A percentile compares a stretch with the other conserved stretches of the same genome.
These are phyloP conservation scores for Coemansia biformis DNA, from an alignment of 192 early-diverging fungal genomes.

Conservation along the genomic window DNA sequence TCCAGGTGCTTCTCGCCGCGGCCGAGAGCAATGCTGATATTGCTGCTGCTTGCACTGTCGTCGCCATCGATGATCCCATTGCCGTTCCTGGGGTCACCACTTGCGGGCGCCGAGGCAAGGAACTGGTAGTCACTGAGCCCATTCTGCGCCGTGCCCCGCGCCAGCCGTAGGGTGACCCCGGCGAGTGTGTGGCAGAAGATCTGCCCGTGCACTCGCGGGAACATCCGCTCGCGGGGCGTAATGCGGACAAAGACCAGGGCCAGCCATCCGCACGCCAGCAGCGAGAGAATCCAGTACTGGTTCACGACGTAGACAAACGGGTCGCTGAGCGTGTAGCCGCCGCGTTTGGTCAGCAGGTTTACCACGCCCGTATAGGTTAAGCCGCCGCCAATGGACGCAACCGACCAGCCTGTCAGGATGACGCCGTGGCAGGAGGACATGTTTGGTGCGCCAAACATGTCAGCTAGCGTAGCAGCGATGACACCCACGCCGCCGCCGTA, in stretches of 20 bases:
- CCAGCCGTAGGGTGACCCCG: slow-evolving; percentile 51
- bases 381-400: slow-evolving; percentile 67
- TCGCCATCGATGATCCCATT: slow-evolving; percentile 3
- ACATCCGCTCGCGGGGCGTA: slow-evolving; percentile 59
- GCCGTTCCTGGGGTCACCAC: not conserved
- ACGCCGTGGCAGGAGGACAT: slow-evolving; percentile 69
- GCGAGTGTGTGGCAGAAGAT: slow-evolving; percentile 53
- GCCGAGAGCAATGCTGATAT: not conserved
- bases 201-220: slow-evolving; percentile 61
- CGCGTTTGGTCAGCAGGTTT: slow-evolving; percentile 34
- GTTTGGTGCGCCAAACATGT: slow-evolving; percentile 79
- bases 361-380: slow-evolving; percentile 63
- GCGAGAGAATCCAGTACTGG: slow-evolving; percentile 65
- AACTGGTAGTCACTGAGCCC: slow-evolving; percentile 47
- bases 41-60: slow-evolving; percentile 1
- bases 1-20: not conserved
- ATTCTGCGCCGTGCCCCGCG: slow-evolving; percentile 35
- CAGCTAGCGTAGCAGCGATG: slow-evolving; percentile 69
- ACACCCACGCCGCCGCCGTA: slow-evolving; percentile 75
- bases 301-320: slow-evolving; percentile 56
- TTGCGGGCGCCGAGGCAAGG: slow-evolving; percentile 10
- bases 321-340: slow-evolving; percentile 49
- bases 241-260: slow-evolving; percentile 57
- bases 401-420: slow-evolving; percentile 72
- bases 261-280: slow-evolving; percentile 57